Evolutionary conservation across 768 basidiomycete species (phyloP).

Genomic region (Lactifluus rugatus): DNA sequence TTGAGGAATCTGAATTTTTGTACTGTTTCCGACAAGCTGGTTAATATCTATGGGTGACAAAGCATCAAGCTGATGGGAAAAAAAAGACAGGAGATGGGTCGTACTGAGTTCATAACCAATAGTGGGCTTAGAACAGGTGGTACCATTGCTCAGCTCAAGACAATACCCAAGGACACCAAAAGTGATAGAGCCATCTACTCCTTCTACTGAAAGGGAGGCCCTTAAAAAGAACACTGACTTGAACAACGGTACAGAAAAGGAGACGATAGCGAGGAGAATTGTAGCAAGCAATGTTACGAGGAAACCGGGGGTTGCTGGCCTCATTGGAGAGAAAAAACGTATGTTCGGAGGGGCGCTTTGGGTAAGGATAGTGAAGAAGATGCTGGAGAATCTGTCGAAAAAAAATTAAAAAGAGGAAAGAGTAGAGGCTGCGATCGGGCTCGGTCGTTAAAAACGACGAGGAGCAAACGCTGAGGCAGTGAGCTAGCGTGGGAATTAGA

Average conservation of each 20-base stretch:
- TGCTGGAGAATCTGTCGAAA: too few relatives aligned
- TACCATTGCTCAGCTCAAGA: conserved; percentile 41
- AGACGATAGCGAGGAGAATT: conserved; percentile 70
- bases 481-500: too few relatives aligned
- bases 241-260: conserved; percentile 84
- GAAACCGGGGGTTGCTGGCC: conserved; percentile 87
- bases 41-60: conserved; percentile 56
- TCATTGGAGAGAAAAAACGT: conserved; percentile 42
- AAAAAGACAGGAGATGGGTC: conserved; percentile 21
- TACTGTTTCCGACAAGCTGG: conserved; percentile 58
- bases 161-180: conserved; percentile 93
- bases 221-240: conserved; percentile 86
- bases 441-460: too few relatives aligned
- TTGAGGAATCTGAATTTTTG: conserved; percentile 62
- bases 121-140: conserved; percentile 67
- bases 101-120: conserved; percentile 85
- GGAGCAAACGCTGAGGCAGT: too few relatives aligned
- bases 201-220: conserved; percentile 44
- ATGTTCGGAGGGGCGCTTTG: background rate
- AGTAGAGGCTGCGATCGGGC: too few relatives aligned
- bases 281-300: conserved; percentile 74
- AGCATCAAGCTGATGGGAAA: background rate
- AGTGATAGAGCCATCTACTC: conserved; percentile 51
- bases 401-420: too few relatives aligned
- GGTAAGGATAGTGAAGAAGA: too few relatives aligned